Percentiles rank a stretch among this genome's conserved stretches.
phyloP scores from a whole-genome alignment of 768 basidiomycete genomes.

The Scleroderma citrinum region DNA sequence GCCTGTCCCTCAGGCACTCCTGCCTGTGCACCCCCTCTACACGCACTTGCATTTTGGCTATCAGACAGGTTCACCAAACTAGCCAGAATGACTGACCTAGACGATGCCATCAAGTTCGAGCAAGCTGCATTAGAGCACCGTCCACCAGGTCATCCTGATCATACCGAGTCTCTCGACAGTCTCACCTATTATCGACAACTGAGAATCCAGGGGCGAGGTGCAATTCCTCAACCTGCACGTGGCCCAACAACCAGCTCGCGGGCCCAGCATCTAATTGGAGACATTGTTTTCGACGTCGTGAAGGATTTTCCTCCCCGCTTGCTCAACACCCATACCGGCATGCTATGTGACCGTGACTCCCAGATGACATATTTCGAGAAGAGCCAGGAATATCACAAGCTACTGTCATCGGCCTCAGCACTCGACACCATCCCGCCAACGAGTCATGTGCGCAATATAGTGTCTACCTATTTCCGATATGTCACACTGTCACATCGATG shows the following conservation, averaged over 20 bases:
- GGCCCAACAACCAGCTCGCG: background rate
- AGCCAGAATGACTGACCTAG: background rate
- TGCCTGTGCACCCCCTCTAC: background rate
- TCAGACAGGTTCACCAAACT: background rate
- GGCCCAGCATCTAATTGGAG: background rate
- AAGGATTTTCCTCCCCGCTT: background rate
- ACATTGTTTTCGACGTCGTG: background rate
- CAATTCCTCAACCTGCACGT: background rate
- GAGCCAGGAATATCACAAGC: background rate
- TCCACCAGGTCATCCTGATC: background rate
- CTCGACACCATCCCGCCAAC: too few relatives aligned
- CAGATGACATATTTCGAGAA: background rate
- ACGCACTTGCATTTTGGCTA: background rate
- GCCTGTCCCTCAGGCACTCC: conserved; percentile 1
- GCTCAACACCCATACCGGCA: background rate
- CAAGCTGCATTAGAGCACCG: background rate
- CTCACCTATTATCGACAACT: background rate
- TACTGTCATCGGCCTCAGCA: background rate
- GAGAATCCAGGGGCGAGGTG: background rate
- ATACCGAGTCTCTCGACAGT: background rate
- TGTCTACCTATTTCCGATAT: background rate
- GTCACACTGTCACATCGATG: background rate
- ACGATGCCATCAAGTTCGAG: background rate
- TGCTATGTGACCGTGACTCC: background rate
- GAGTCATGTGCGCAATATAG: background rate